Base-by-base conservation (phyloP, 2,329 filamentous ascomycete genomes). In the Coniella lustricola region DNA sequence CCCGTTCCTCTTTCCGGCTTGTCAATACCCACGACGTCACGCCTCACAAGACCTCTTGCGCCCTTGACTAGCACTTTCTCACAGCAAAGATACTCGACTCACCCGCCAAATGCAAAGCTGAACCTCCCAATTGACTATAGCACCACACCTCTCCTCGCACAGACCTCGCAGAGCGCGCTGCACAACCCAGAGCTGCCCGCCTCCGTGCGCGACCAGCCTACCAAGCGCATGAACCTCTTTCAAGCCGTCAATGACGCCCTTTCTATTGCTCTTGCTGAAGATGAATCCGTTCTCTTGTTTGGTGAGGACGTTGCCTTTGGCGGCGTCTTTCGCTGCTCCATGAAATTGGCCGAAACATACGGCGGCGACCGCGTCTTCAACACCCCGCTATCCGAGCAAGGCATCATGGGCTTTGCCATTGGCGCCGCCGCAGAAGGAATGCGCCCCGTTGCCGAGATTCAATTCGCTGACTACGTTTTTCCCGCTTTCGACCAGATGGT, bases 241-340 rank as follows among this genome's bases (percentile, higher is more conserved):
- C 89, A 95, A 64, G 85, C 93, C 44, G 82, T 98, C 72, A 97
- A 97, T 64, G 83, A 91, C 56, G 90, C 91, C 10, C 75, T 98
- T 18, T 80, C 86, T 18, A 87, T 85, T 51, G 88, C 91, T 20
- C 76, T 98, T 22, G 80, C 85, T 14, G 80, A 84, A 32, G 90
- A 96, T 59, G 88, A 95, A 55, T 82, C 84, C 16, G 89, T 95
- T 18, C 72, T 97, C 49, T 76, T 98, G 9, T 98, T 98, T 60
- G 93, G 93, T 36, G 93, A 98, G 67, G 93, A 98, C 63, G 90
- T 98, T 7, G 88, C 93, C 13, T 98, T 98, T 50, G 82, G 82
- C 17, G 82, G 82, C 46, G 82, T 87, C 18, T 87, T 87, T 60
- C 72, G 82, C 31, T 85, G 80, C 62, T 80, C 79, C 36, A 82